phyloP scores from a whole-genome alignment of 1,139 yeast genomes.

The Geotrichum macrosporum region DNA sequence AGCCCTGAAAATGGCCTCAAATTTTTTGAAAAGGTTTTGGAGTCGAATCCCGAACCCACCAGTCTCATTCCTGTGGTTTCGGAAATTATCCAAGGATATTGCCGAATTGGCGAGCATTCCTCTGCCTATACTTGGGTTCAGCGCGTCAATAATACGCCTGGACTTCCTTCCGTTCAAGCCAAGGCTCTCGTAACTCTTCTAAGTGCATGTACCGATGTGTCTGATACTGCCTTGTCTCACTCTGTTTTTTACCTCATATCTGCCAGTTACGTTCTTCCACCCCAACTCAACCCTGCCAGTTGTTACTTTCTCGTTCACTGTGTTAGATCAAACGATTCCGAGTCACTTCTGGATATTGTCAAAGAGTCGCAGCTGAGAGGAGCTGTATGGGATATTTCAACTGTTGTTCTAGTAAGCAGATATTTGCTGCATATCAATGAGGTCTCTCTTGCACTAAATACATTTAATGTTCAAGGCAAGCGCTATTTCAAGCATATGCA shows the following conservation, averaged over 20 bases:
- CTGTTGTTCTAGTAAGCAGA: conserved; percentile 29
- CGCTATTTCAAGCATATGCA: conserved; percentile 13
- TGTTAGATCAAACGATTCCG: conserved; percentile 23
- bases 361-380: conserved; percentile 34
- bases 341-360: conserved; percentile 32
- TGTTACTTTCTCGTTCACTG: conserved; percentile 28
- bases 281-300: conserved; percentile 26
- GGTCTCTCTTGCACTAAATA: conserved; percentile 27
- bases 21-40: conserved; percentile 31
- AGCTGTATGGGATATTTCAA: conserved; percentile 37
- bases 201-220: conserved; percentile 26
- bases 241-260: conserved; percentile 33
- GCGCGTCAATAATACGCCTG: conserved; percentile 27
- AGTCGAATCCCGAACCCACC: conserved; percentile 16
- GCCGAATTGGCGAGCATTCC: conserved; percentile 29
- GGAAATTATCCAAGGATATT: conserved; percentile 34
- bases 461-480: conserved; percentile 26
- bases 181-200: conserved; percentile 26
- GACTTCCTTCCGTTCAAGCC: conserved; percentile 25
- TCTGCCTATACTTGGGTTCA: conserved; percentile 39
- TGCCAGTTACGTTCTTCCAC: conserved; percentile 22
- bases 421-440: conserved; percentile 26
- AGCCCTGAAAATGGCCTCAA: conserved; percentile 31
- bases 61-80: conserved; percentile 22
- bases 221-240: conserved; percentile 26